phyloP scores from a whole-genome alignment of 345 rosid species.

The Gossypium australe region DNA sequence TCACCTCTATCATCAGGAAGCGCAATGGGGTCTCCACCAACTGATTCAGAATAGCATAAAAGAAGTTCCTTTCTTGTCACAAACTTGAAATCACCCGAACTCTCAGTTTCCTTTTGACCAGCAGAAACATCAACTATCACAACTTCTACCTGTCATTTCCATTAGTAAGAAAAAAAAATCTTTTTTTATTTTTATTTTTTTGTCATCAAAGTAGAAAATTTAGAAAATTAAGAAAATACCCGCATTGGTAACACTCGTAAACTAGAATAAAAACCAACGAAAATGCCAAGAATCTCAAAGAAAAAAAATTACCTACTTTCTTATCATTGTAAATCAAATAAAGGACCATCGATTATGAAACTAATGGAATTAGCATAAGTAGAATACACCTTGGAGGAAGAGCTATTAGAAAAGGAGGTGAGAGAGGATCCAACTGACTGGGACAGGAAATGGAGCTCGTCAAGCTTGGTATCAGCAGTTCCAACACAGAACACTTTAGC shows the following conservation, averaged over 20 bases:
- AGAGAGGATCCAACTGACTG: slow-evolving; percentile 57
- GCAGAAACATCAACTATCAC: slow-evolving; percentile 77
- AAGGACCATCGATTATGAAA: not conserved
- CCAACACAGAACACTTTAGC: slow-evolving; percentile 69
- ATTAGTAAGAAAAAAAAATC: not conserved
- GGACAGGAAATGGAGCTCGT: slow-evolving; percentile 73
- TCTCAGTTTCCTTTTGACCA: slow-evolving; percentile 30
- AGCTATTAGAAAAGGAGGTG: slow-evolving; percentile 32
- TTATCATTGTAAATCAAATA: not conserved
- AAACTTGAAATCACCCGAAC: slow-evolving; percentile 38
- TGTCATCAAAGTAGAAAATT: not conserved
- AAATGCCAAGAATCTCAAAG: not conserved
- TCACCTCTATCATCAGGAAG: slow-evolving; percentile 64
- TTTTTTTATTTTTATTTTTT: not conserved
- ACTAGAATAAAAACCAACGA: not conserved
- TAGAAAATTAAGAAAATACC: not conserved
- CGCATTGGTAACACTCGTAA: not conserved
- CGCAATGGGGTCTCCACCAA: slow-evolving; percentile 9
- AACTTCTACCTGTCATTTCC: slow-evolving; percentile 45
- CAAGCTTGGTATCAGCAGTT: slow-evolving; percentile 78
- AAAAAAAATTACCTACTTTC: not conserved
- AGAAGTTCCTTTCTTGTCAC: slow-evolving; percentile 54
- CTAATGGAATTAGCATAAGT: not conserved
- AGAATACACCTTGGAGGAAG: slow-evolving; percentile 42
- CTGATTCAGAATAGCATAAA: slow-evolving; percentile 31